Evolutionary conservation across 441 rosid species (phyloP).

Genomic region (Omphalea diandra): DNA sequence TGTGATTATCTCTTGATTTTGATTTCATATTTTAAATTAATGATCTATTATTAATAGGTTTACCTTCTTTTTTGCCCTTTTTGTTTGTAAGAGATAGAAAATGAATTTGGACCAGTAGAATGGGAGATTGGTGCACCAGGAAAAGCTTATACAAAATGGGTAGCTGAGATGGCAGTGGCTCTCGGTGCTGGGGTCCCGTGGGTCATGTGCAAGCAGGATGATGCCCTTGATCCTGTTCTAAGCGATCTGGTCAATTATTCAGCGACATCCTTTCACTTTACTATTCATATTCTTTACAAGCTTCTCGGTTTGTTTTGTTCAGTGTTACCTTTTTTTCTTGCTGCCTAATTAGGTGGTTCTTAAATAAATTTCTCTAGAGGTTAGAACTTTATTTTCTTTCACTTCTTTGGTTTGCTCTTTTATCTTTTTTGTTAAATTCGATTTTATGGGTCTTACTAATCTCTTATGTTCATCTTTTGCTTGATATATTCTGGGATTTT

Average conservation of each 20-base stretch:
- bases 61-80: constrained; percentile 15
- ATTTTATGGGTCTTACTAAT: constrained; percentile 15
- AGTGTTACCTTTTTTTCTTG: not conserved
- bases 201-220: constrained; percentile 99
- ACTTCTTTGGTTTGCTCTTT: not conserved
- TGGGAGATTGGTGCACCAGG: constrained; percentile 75
- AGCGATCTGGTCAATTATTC: constrained; percentile 26
- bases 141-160: constrained; percentile 75
- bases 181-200: constrained; percentile 94
- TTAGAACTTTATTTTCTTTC: constrained; percentile 7
- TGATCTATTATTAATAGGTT: not conserved
- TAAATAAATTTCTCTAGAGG: not conserved
- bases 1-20: constrained; percentile 2
- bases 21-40: not conserved
- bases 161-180: constrained; percentile 92
- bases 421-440: constrained; percentile 7
- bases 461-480: constrained; percentile 14
- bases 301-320: constrained; percentile 11
- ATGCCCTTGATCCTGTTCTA: constrained; percentile 87
- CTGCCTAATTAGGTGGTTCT: constrained; percentile 16
- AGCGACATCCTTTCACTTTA: constrained; percentile 16
- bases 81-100: constrained; percentile 68
- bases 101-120: constrained; percentile 91
- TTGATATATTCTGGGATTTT: not conserved
- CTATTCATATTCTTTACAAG: constrained; percentile 14